These are phyloP conservation scores for Alternaria brassicicola DNA, from an alignment of 2,329 filamentous ascomycete genomes.

Conservation along the genomic window DNA sequence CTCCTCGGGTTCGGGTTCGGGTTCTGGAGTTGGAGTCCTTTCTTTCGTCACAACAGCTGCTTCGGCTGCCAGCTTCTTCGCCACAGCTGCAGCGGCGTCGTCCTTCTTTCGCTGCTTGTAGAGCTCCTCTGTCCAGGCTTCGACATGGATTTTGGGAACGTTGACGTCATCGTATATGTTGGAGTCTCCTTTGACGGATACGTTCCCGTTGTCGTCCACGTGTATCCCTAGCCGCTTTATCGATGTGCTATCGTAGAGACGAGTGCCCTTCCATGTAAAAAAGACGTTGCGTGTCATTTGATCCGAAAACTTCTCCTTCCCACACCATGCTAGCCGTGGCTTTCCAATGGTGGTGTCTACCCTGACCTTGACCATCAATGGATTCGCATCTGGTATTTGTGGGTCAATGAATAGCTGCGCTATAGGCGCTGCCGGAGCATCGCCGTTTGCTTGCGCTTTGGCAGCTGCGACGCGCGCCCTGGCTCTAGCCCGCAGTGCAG, in stretches of 20 bases:
- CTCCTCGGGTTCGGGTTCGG: constrained; percentile 22
- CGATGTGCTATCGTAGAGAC: constrained; percentile 77
- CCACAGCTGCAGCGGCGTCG: constrained; percentile 34
- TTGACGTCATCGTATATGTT: constrained; percentile 60
- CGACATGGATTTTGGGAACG: constrained; percentile 68
- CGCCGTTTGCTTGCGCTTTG: constrained; percentile 16
- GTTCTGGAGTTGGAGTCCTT: constrained; percentile 25
- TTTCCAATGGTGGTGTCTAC: constrained; percentile 71
- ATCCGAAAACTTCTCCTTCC: constrained; percentile 61
- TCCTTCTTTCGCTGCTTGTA: constrained; percentile 60
- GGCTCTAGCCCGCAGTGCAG: constrained; percentile 37
- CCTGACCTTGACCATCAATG: constrained; percentile 69
- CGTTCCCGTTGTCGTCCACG: constrained; percentile 49
- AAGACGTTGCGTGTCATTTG: constrained; percentile 65
- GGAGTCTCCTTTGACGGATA: constrained; percentile 48
- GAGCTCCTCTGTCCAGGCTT: constrained; percentile 74
- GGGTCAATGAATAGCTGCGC: constrained; percentile 73
- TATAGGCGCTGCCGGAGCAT: constrained; percentile 33
- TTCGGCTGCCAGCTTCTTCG: constrained; percentile 49
- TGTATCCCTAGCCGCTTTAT: constrained; percentile 55
- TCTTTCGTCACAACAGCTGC: constrained; percentile 22
- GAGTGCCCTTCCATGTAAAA: constrained; percentile 77
- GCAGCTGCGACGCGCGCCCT: constrained; percentile 31
- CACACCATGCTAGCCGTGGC: constrained; percentile 73
- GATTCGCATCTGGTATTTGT: constrained; percentile 63